phyloP scores from a whole-genome alignment of 2,329 filamentous ascomycete species.

The Talaromyces rugulosus region DNA sequence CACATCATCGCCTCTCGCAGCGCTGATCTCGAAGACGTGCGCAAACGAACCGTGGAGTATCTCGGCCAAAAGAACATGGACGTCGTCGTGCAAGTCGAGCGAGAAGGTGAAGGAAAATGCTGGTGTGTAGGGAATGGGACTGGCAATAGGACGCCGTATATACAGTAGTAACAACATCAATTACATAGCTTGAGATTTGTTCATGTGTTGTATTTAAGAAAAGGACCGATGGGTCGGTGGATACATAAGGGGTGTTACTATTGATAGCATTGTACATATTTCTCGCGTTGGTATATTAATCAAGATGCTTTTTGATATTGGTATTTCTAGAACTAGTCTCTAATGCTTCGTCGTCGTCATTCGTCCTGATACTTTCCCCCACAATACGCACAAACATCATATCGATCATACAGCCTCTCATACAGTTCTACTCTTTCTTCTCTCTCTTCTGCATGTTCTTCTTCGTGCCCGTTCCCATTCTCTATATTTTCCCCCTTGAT shows the following conservation, averaged over 20 bases:
- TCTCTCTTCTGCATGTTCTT: conserved; percentile 11
- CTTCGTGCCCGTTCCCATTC: neutral
- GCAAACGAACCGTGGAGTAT: conserved; percentile 70
- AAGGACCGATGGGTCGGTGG: neutral
- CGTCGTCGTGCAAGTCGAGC: conserved; percentile 81
- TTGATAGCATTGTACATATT: neutral
- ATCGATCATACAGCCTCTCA: conserved; percentile 24
- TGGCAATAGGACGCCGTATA: conserved; percentile 10
- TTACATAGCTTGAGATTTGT: neutral
- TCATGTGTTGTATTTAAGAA: neutral
- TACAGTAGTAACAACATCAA: neutral
- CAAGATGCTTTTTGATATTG: neutral
- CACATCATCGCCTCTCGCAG: conserved; percentile 46
- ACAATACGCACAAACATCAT: conserved; percentile 34
- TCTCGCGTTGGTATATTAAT: neutral
- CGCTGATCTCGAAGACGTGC: conserved; percentile 76
- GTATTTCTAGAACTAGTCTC: no score
- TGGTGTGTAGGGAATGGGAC: conserved; percentile 53
- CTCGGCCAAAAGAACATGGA: conserved; percentile 69
- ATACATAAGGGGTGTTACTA: neutral
- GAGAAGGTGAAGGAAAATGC: conserved; percentile 67
- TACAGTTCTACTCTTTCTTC: conserved; percentile 14
- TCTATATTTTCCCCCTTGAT: neutral
- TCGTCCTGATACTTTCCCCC: conserved; percentile 28
- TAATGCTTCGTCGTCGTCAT: neutral